phyloP scores from a whole-genome alignment of 139 green algal species.

The Chlorella vulgaris region DNA sequence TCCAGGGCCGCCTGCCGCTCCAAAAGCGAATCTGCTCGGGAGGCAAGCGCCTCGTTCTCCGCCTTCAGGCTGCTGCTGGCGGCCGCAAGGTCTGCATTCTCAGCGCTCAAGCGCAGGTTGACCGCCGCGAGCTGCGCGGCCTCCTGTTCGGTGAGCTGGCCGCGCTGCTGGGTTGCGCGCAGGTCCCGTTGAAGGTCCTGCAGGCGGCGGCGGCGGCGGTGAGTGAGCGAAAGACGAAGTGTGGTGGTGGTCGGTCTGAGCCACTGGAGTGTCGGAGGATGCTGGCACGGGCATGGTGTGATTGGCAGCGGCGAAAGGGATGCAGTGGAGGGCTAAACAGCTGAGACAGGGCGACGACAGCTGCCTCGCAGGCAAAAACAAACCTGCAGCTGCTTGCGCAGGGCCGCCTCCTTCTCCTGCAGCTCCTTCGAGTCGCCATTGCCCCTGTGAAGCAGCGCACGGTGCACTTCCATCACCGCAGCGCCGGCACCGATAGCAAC shows the following conservation, averaged over 20 bases:
- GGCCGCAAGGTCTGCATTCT: conserved; percentile 17
- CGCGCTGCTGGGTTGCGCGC: not conserved
- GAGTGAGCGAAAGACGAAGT: not conserved
- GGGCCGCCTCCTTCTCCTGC: conserved; percentile 18
- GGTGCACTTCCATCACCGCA: conserved; percentile 44
- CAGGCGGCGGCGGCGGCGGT: not conserved
- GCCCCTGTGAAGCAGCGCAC: conserved; percentile 24
- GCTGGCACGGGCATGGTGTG: not conserved
- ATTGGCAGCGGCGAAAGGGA: not conserved
- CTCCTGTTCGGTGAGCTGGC: conserved; percentile 35
- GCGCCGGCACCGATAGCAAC: conserved; percentile 32
- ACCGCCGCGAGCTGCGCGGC: conserved; percentile 32
- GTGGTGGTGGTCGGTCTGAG: not conserved
- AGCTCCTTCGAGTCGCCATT: conserved; percentile 33
- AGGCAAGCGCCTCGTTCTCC: conserved; percentile 42
- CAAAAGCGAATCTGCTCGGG: conserved; percentile 15
- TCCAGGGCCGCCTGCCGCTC: conserved; percentile 40
- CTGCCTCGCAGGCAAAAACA: not conserved
- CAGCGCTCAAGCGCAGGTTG: conserved; percentile 13
- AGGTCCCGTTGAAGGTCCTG: conserved; percentile 46
- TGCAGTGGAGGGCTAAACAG: not conserved
- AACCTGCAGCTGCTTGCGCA: conserved; percentile 42
- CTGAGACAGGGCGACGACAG: not conserved
- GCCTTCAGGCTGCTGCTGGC: conserved; percentile 1
- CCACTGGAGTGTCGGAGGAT: too few species aligned